Percentiles rank a stretch among this genome's conserved stretches.
Evolutionary conservation across 805 yeast species (phyloP).

Genomic region (Saturnispora hagleri): DNA sequence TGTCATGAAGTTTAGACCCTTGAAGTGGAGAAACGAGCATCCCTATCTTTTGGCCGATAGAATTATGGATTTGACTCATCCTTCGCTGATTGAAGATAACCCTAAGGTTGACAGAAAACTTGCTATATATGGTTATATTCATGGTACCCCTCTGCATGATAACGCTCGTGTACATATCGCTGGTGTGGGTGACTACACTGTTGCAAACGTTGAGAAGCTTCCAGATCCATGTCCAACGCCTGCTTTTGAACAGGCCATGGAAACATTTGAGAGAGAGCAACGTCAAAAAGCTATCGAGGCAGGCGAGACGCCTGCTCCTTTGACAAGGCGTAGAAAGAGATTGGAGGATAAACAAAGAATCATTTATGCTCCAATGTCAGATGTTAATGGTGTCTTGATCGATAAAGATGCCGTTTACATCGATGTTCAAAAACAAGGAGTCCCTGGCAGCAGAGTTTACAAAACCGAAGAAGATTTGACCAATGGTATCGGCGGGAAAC

Average conservation of each 20-base stretch:
- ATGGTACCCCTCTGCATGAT: conserved; percentile 73
- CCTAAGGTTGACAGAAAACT: conserved; percentile 81
- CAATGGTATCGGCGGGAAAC: conserved; percentile 75
- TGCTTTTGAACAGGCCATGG: conserved; percentile 73
- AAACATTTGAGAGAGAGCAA: conserved; percentile 69
- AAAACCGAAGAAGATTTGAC: conserved; percentile 23
- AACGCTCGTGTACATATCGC: conserved; percentile 84
- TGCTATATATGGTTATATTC: conserved; percentile 88
- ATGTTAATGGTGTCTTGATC: conserved; percentile 95
- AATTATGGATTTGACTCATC: conserved; percentile 87
- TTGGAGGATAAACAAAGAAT: conserved; percentile 90
- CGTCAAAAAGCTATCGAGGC: conserved; percentile 55
- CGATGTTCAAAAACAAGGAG: conserved; percentile 45
- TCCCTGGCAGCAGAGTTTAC: conserved; percentile 12
- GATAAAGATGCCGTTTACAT: conserved; percentile 97
- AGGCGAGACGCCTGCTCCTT: conserved; percentile 40
- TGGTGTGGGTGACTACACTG: conserved; percentile 86
- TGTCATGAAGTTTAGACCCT: conserved; percentile 97
- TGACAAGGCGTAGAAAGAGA: conserved; percentile 64
- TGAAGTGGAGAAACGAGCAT: conserved; percentile 98
- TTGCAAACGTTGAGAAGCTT: conserved; percentile 69
- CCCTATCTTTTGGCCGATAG: conserved; percentile 90
- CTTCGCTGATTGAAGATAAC: conserved; percentile 66
- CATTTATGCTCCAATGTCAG: conserved; percentile 98
- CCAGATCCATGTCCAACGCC: conserved; percentile 99